phyloP scores from a whole-genome alignment of 2,329 filamentous ascomycete genomes.

The Colletotrichum tropicale region DNA sequence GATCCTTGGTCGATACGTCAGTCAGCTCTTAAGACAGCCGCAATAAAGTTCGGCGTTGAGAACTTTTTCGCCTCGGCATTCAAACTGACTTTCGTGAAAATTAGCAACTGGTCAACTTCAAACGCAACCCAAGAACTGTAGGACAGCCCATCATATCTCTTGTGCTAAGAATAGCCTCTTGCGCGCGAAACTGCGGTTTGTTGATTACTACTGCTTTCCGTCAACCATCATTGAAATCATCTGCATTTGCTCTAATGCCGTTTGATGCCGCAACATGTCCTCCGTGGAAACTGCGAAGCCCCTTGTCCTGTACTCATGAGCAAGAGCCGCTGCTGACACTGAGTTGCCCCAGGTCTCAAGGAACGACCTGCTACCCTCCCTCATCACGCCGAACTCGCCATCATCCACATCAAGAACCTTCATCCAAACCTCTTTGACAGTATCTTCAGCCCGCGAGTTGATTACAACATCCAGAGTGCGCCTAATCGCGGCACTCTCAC shows the following conservation, averaged over 20 bases:
- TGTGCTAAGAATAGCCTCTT: background rate
- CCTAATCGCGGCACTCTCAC: too few relatives aligned
- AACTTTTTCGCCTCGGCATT: background rate
- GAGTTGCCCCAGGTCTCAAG: background rate
- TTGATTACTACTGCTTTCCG: background rate
- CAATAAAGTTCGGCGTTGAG: background rate
- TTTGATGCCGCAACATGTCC: background rate
- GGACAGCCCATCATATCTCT: background rate
- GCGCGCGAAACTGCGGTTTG: background rate
- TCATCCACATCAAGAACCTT: background rate
- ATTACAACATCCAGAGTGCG: background rate
- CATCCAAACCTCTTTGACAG: background rate
- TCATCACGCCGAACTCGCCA: background rate
- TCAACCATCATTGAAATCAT: background rate
- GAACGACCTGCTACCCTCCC: background rate
- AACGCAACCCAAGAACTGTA: background rate
- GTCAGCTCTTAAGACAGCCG: background rate
- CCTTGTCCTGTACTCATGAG: background rate
- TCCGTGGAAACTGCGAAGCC: background rate
- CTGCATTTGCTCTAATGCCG: background rate
- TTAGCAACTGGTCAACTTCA: background rate
- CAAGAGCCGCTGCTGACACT: background rate
- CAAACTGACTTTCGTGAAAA: background rate
- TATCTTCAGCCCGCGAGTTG: background rate
- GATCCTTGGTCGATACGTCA: background rate